A percentile compares a stretch with the other conserved stretches of the same genome.
These are phyloP conservation scores for Helicostylum pulchrum DNA, from an alignment of 192 early-diverging fungal genomes.

Conservation along the genomic window DNA sequence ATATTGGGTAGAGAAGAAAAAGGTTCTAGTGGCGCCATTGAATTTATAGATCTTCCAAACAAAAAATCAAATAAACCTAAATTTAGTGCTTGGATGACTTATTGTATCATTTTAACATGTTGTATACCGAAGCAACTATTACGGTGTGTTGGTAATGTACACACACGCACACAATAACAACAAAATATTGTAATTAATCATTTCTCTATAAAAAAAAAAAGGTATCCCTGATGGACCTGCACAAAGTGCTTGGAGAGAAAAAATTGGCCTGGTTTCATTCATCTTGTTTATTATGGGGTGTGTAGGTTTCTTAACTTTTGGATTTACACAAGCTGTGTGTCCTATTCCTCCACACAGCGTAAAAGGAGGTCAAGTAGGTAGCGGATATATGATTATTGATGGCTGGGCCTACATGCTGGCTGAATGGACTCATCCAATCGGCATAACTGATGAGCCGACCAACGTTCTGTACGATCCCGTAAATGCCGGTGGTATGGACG, in stretches of 20 bases:
- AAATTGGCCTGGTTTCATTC: slow-evolving; percentile 81
- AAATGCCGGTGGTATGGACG: slow-evolving; percentile 64
- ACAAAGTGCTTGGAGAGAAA: slow-evolving; percentile 88
- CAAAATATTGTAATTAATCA: slow-evolving; percentile 6
- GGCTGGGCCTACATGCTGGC: slow-evolving; percentile 65
- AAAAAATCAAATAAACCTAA: not conserved
- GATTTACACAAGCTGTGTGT: slow-evolving; percentile 66
- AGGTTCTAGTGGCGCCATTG: slow-evolving; percentile 12
- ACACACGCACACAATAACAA: slow-evolving; percentile 48
- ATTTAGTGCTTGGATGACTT: slow-evolving; percentile 36
- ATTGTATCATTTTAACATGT: slow-evolving; percentile 42
- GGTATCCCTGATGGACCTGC: slow-evolving; percentile 57
- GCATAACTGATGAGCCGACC: slow-evolving; percentile 26
- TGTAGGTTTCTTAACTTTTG: slow-evolving; percentile 87
- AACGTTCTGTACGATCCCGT: slow-evolving; percentile 51
- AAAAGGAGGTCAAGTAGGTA: slow-evolving; percentile 35
- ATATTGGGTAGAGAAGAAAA: slow-evolving; percentile 27
- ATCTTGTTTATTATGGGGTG: slow-evolving; percentile 67
- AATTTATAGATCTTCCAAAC: not conserved
- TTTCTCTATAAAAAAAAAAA: slow-evolving; percentile 26
- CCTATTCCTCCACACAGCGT: slow-evolving; percentile 15
- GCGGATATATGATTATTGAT: slow-evolving; percentile 51
- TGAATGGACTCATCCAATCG: slow-evolving; percentile 15
- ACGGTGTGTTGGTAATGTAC: slow-evolving; percentile 34
- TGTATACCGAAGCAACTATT: slow-evolving; percentile 40